Base-by-base conservation (phyloP, 2,329 filamentous ascomycete genomes). In the Aspergillus sp. region DNA sequence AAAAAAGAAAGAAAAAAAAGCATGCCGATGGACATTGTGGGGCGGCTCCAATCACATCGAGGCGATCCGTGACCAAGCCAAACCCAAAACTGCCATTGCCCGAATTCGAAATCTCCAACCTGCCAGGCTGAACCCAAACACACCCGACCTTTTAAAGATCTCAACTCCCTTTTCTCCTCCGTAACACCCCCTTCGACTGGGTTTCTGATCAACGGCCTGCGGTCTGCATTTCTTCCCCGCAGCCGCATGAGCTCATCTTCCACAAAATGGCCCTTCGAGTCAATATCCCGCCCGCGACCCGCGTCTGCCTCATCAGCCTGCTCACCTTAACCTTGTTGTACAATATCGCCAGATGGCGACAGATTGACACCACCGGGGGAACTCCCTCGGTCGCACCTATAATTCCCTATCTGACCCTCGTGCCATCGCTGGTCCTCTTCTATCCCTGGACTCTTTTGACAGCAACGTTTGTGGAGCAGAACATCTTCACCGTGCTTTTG, bases 381-480 rank as follows among this genome's bases (percentile, higher is more conserved):
- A 69, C 67, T 55, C 63, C 65, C 45, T 73, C 64, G 67, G 72
- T 68, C 73, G 74, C 69, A 67, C 87, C 89, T 65, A 86, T 91
- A 67, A 87, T 95, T 60, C 92, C 94, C 61, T 98, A 94, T 80
- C 84, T 99, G 61, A 90, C 90, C 56, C 85, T 98, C 62, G 87
- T 98, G 49, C 95, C 95, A 6, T 88, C 91, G 69, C 81, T 88
- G 57, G 94, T 92, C 59, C 80, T 96, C 60, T 84, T 91, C 70
- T 97, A 96, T 73, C 95, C 95, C 0, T 99, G 95, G 95, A 96
- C 92, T 1, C 90, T 96, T 65, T 69, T 96, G 57, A 90, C 91
- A 2, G 90, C 92, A 2, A 91, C 92, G 0, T 84, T 97, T 58
- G 92, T 97, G 52, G 95, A 99, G 80, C 90, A 91, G 77, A 98